Base-by-base conservation (phyloP, 1,284 basidiomycete species). In the Cryptococcus sp. region DNA sequence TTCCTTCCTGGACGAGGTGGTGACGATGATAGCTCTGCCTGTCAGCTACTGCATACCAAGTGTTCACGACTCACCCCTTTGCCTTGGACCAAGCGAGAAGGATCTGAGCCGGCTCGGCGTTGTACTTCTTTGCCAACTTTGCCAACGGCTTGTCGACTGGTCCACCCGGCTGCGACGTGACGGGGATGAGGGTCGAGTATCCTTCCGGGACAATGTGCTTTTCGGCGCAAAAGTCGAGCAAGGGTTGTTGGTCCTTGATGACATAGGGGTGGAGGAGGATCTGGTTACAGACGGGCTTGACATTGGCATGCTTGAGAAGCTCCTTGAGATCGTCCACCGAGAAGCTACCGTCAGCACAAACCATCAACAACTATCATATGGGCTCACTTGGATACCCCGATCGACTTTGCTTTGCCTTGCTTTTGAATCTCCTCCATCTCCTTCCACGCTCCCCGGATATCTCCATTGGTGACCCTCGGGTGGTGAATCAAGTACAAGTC, bases 251-350 rank as follows among this genome's bases (percentile, higher is more conserved):
- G 43, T 76, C 68, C 6, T 71, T 68, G 61, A 82, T 82, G 47
- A 84, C 81, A 62, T 85, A 85, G 6, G 85, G 84, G 51, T 86
- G 82, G 45, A 87, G 77, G 22, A 77, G 52, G 83, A 84, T 83
- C 72, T 87, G 86, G 65, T 87, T 86, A 37, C 83, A 83, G 2
- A 79, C 82, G 0, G 84, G 85, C 40, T 78, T 77, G 54, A 84
- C 68, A 48, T 78, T 79, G 2, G 80, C 80, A 2, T 76, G 71
- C 43, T 76, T 76, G 28, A 85, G 61, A 10, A 87, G 65, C 22
- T 74, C 73, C 57, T 81, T 72, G 33, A 86, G 75, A 35, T 82
- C 74, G 3, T 75, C 62, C 22, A 82, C 73, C n/a, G 71, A 68
- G 63, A 83, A 86, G 71, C 68, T 70, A 38, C n/a, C 14, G 5